A percentile compares a stretch with the other conserved stretches of the same genome.
These are phyloP conservation scores for Crithidia expoeki DNA, from an alignment of 208 protist species.

Conservation along the genomic window DNA sequence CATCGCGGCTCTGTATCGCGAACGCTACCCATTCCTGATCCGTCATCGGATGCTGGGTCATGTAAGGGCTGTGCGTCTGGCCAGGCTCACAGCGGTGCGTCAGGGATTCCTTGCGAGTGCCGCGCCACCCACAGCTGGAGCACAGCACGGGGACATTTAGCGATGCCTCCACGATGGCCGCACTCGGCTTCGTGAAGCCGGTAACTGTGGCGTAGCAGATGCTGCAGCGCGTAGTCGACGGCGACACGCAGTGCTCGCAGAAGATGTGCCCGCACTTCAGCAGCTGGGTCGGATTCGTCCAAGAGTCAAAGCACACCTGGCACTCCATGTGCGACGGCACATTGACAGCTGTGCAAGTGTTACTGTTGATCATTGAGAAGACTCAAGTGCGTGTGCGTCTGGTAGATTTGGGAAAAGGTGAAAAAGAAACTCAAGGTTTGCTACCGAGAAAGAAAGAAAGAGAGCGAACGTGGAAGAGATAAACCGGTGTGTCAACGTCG, in stretches of 20 bases:
- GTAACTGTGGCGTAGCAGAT: conserved; percentile 47
- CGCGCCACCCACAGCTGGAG: conserved; percentile 75
- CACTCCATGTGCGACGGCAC: conserved; percentile 55
- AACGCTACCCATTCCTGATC: conserved; percentile 58
- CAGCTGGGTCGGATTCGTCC: conserved; percentile 65
- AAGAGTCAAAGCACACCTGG: conserved; percentile 76
- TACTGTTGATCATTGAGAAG: conserved; percentile 43
- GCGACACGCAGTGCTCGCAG: conserved; percentile 54
- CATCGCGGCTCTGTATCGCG: conserved; percentile 23
- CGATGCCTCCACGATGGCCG: conserved; percentile 38
- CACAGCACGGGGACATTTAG: conserved; percentile 63
- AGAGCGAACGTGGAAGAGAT: not conserved
- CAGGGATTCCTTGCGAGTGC: conserved; percentile 51
- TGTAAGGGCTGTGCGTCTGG: conserved; percentile 57
- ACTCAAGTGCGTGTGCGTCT: not conserved
- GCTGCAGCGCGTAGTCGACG: conserved; percentile 40
- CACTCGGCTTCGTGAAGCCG: conserved; percentile 33
- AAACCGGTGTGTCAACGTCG: not conserved
- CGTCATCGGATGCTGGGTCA: conserved; percentile 42
- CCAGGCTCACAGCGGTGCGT: conserved; percentile 56
- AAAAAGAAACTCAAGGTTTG: conserved; percentile 17
- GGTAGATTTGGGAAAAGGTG: conserved; percentile 1
- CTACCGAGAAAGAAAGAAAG: not conserved
- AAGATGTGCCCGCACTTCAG: conserved; percentile 80
- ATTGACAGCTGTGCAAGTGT: conserved; percentile 56